Evolutionary conservation across 2,329 filamentous ascomycete genomes (phyloP).

Genomic region (Lecanicillium sp.): DNA sequence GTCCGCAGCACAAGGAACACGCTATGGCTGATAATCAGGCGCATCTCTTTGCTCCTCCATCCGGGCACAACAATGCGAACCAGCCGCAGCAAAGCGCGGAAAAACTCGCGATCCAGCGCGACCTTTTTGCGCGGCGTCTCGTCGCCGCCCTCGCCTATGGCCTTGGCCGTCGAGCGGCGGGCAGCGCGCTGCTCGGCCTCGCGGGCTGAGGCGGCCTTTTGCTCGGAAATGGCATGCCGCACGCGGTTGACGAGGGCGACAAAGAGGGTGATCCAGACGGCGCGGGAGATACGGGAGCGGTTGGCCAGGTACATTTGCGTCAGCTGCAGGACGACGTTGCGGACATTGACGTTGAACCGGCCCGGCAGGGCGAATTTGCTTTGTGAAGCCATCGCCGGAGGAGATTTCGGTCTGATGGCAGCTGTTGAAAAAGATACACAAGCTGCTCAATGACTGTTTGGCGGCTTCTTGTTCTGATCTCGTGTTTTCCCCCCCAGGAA

Average conservation of each 20-base stretch:
- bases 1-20: constrained; percentile 88
- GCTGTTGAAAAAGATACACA: no score
- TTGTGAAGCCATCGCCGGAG: constrained; percentile 3
- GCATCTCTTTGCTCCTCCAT: constrained; percentile 79
- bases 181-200: constrained; percentile 49
- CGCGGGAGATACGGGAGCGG: constrained; percentile 73
- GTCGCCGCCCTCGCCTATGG: constrained; percentile 19
- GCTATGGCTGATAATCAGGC: constrained; percentile 81
- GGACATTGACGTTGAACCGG: constrained; percentile 51
- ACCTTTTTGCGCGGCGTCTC: constrained; percentile 63
- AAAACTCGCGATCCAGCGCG: constrained; percentile 80
- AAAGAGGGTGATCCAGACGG: constrained; percentile 75
- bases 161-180: constrained; percentile 39
- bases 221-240: constrained; percentile 83
- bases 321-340: constrained; percentile 56
- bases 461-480: no score
- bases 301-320: constrained; percentile 68
- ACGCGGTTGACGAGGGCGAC: constrained; percentile 78
- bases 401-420: no score
- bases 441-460: no score
- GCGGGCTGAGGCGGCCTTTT: constrained; percentile 72
- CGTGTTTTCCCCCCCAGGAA: no score
- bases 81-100: constrained; percentile 66
- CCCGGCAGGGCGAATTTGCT: constrained; percentile 22
- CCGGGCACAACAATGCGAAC: constrained; percentile 84